phyloP scores from a whole-genome alignment of 306 rosid species.

The Prosopis cineraria region DNA sequence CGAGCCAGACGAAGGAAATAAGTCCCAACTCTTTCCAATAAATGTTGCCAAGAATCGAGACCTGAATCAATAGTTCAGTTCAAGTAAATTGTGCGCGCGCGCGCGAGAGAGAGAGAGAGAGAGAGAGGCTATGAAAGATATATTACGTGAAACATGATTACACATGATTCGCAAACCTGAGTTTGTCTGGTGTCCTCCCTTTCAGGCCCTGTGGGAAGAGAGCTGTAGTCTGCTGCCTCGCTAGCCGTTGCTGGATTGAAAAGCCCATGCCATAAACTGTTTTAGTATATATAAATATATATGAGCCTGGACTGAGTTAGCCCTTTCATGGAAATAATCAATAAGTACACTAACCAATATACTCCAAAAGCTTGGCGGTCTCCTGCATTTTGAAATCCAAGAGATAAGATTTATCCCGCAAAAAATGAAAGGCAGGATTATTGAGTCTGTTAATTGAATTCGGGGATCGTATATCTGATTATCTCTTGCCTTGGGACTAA shows the following conservation, averaged over 20 bases:
- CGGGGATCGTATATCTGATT: too few species aligned
- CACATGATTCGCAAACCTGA: constrained; percentile 41
- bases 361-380: constrained; percentile 44
- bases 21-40: constrained; percentile 74
- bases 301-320: too few species aligned
- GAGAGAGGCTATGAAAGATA: background rate
- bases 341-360: constrained; percentile 54
- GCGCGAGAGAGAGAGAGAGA: too few species aligned
- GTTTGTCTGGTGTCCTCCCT: constrained; percentile 32
- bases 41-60: constrained; percentile 52
- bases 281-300: background rate
- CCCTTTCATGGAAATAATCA: constrained; percentile 8
- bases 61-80: constrained; percentile 37
- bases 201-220: constrained; percentile 50
- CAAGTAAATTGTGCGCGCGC: background rate
- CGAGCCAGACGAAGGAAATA: constrained; percentile 69
- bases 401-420: background rate
- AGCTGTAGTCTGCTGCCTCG: constrained; percentile 58
- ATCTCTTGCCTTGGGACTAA: too few species aligned
- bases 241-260: constrained; percentile 40
- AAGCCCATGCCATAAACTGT: background rate
- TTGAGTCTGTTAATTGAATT: too few species aligned
- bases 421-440: background rate
- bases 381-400: constrained; percentile 45
- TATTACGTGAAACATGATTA: constrained; percentile 7